Evolutionary conservation across 345 rosid species (phyloP), one percentile per base, ranked within the genome.

Genomic region (Schrenkiella parvula): DNA sequence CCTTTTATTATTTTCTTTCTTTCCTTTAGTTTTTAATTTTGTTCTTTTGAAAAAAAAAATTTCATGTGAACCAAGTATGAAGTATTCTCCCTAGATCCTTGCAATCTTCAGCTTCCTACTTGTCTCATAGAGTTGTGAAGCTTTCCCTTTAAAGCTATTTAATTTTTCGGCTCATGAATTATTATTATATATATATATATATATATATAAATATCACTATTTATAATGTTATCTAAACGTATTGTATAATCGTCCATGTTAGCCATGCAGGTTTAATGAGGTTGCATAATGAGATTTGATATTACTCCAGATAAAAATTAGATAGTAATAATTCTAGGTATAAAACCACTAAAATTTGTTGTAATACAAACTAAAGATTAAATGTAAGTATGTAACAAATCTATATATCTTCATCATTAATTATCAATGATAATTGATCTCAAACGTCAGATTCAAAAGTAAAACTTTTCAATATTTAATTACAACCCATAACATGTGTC

Each of bases 71-170:
- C 61, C 60, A 76, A 55, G 61, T 57, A 47, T 76, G 74, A 75
- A 69, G 75, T 63, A 70, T 76, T 76, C 75, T 47, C 75, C 80
- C 80, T 70, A 70, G 60, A 76, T 76, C 66, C 75, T 76, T 62
- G 70, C 75, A 76, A 47, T 70, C 80, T 76, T 76, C 71, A 46
- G 52, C 42, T 63, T 55, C 71, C 75, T 57, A 76, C 71, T 70
- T 76, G 80, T 70, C 71, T 39, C 53, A 26, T 69, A 18, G 0
- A 61, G 54, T 42, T 8, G 32, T 4, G 37, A 69, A 76, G 56
- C 46, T 75, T 68, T 59, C 72, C 37, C 46, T 68, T 51, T 52
- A 34, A 69, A 62, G 72, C 17, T 38, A 9, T 26, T 43, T 19
- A 4, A 15, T 31, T 68, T 61, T 65, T 34, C 7, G 29, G 28